Evolutionary conservation across 805 yeast species (phyloP), one percentile per base, ranked within the genome.

Genomic region (Yarrowia yakushimensis): DNA sequence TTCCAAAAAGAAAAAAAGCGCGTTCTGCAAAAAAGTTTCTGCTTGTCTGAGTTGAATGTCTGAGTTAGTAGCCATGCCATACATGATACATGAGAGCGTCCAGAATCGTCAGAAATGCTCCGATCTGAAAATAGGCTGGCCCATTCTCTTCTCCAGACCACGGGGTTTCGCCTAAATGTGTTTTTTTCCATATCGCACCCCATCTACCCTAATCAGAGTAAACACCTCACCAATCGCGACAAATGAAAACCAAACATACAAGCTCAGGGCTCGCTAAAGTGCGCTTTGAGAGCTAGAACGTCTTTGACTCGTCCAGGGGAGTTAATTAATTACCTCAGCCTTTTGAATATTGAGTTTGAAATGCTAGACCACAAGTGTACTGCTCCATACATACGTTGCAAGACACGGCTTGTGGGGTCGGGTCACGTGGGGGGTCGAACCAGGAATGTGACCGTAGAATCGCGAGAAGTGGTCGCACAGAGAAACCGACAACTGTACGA

Each of bases 291-390:
- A 45, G 36, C 52, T 45, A 28, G 27, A 28, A 18, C 52, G 3
- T 7, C 23, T 17, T 45, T 28, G 34, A 11, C 34, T 43, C 50
- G 6, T 3, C 10, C 22, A 5, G 18, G 13, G 13, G 15, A 45
- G 52, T 25, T 18, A 28, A 30, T 45, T 45, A 45, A 45, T 45
- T 45, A 45, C 33, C 52, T 45, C 52, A 28, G 36, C 52, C 36
- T 18, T 45, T 28, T 45, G 52, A n/a, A n/a, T n/a, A 28, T 45
- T 45, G 52, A 45, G 52, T 45, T 45, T 45, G 34, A n/a, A 45
- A 28, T 18, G 52, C 52, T 43, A 27, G 52, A 45, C n/a, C n/a
- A n/a, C n/a, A n/a, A n/a, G n/a, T n/a, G n/a, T 45, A 45, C 22
- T 23, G 30, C 30, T 41, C 23, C 45, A 23, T 23, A 41, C 23